A percentile compares a stretch with the other conserved stretches of the same genome.
Conservation (phyloP, 805 yeast species). For the Starmerella floris region DNA sequence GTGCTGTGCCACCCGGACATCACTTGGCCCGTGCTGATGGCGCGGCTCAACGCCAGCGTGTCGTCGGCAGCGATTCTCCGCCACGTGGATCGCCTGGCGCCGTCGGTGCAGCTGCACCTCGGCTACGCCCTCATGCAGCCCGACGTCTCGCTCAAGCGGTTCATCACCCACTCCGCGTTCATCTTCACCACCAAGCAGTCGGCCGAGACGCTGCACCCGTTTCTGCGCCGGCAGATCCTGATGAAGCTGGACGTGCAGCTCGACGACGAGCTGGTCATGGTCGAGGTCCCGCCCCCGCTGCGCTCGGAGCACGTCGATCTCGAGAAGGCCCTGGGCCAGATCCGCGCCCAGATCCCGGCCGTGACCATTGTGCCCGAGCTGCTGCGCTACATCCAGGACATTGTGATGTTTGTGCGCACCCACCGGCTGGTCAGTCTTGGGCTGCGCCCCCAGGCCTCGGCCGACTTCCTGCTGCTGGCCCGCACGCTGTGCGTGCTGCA, state of each 20-base stretch:
- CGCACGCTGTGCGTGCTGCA: constrained; percentile 33
- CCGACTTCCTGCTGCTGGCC: constrained; percentile 32
- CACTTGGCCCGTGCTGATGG: constrained; percentile 6
- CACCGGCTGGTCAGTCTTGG: constrained; percentile 46
- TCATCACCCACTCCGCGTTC: constrained; percentile 1
- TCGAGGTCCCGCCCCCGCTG: constrained; percentile 6
- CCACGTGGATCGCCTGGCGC: constrained; percentile 8
- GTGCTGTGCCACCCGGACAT: constrained; percentile 7
- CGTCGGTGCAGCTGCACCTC: constrained; percentile 9
- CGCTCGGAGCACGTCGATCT: background rate
- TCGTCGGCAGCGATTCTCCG: constrained; percentile 3
- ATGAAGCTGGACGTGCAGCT: constrained; percentile 9
- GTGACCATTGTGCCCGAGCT: constrained; percentile 40
- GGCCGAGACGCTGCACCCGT: constrained; percentile 8
- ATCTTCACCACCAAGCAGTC: constrained; percentile 7
- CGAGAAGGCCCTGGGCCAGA: background rate
- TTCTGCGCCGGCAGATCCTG: constrained; percentile 13
- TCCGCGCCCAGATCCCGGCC: background rate
- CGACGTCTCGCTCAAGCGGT: background rate
- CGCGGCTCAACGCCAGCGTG: background rate
- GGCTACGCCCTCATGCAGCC: constrained; percentile 12
- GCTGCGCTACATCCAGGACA: constrained; percentile 42
- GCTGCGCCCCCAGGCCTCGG: constrained; percentile 35
- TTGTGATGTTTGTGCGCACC: constrained; percentile 39
- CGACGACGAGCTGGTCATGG: constrained; percentile 7